Evolutionary conservation across 208 protist species (phyloP), one percentile per base, ranked within the genome.

Genomic region (Trypanosoma theileri): DNA sequence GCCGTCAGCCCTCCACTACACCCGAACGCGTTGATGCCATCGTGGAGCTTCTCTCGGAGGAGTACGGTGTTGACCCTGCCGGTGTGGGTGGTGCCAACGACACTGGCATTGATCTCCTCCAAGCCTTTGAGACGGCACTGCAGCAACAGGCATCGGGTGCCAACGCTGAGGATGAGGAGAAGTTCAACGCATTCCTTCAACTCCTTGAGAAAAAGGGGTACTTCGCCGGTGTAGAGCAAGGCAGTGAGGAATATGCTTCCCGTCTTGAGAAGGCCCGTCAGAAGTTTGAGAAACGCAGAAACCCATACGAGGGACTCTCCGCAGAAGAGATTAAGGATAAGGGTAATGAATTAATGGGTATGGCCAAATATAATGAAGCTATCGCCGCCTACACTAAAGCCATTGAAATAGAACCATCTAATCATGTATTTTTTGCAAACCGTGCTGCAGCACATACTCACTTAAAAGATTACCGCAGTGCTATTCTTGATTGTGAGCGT

Each of bases 341-440:
- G 66, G 94, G 94, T 57, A 98, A 98, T 68, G 90, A 96, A 53
- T 58, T 96, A 28, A 95, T 98, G 88, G 70, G 77, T 48, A 75
- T 92, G 80, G 80, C 82, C 48, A 95, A 98, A 80, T 96, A 97
- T 82, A 93, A 97, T 80, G 87, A 96, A 68, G 94, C 94, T 40
- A 91, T 98, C 63, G 89, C 84, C 13, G 96, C 82, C 78, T 98
- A 98, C 82, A 94, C 84, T 67, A 97, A 96, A 80, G 89, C 94
- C 9, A 97, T 98, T 67, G 94, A 98, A 73, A 67, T 96, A 53
- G 85, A 94, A 57, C 76, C 91, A 35, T 69, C 89, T 50, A 96
- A 96, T 73, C 80, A 86, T 41, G 70, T 98, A 59, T 97, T 87
- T 75, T 98, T 95, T 72, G 80, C 85, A 50, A 98, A 98, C 80